A percentile compares a stretch with the other conserved stretches of the same genome.
Conservation (phyloP, 208 protist species). For the Ichthyophonus hoferi region DNA sequence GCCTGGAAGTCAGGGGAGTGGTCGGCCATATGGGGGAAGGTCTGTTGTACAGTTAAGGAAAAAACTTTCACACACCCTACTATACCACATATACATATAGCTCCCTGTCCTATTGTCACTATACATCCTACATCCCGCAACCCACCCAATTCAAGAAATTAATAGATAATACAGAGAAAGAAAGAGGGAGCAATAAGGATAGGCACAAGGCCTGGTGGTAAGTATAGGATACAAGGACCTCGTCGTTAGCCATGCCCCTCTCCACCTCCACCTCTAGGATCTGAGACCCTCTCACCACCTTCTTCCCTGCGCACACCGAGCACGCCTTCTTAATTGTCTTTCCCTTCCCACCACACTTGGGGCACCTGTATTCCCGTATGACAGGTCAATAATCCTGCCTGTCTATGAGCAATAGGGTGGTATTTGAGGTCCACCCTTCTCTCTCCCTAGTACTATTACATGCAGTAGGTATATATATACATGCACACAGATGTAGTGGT, state of each 20-base stretch:
- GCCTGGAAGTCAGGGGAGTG: slow-evolving; percentile 30
- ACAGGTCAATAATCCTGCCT: too few species aligned
- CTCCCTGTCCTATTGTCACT: too few species aligned
- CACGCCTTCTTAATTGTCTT: slow-evolving; percentile 33
- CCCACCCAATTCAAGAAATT: too few species aligned
- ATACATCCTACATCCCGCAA: too few species aligned
- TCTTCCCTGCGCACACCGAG: slow-evolving; percentile 30
- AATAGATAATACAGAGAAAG: too few species aligned
- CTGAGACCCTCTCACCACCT: slow-evolving; percentile 10
- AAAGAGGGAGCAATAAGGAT: too few species aligned
- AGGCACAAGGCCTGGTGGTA: too few species aligned
- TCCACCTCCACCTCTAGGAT: slow-evolving; percentile 10
- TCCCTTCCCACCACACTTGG: slow-evolving; percentile 46
- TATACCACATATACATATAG: not conserved
- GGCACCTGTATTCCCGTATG: slow-evolving; percentile 31
- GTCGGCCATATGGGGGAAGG: slow-evolving; percentile 19
- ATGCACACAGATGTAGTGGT: not conserved
- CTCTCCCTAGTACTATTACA: too few species aligned
- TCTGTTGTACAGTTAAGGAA: not conserved
- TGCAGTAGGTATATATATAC: not conserved
- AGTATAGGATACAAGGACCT: slow-evolving; percentile 29
- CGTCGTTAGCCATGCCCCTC: slow-evolving; percentile 29
- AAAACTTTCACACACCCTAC: not conserved
- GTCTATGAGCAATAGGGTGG: too few species aligned
- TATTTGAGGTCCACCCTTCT: too few species aligned